A percentile compares a stretch with the other conserved stretches of the same genome.
Evolutionary conservation across 2,329 filamentous ascomycete species (phyloP).

Genomic region (Talaromyces sp.): DNA sequence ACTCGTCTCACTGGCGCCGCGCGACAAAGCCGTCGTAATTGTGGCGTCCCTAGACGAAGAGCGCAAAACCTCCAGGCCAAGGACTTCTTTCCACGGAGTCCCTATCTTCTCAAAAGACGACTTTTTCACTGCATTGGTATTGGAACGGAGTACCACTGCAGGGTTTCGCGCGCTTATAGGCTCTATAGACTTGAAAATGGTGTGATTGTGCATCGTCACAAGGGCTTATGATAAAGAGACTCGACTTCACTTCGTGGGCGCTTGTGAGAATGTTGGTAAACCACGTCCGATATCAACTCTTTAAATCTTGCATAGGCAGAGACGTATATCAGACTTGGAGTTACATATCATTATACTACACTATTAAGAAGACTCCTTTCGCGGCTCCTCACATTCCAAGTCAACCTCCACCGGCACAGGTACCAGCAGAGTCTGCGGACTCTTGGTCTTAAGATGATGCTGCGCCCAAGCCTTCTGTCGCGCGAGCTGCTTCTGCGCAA

Average conservation of each 20-base stretch:
- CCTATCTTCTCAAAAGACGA: constrained; percentile 21
- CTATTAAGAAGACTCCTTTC: background rate
- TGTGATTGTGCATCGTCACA: constrained; percentile 21
- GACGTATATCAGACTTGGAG: background rate
- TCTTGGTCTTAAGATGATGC: constrained; percentile 33
- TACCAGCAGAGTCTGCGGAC: constrained; percentile 37
- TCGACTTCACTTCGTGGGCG: background rate
- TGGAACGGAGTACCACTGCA: constrained; percentile 23
- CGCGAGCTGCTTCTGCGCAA: constrained; percentile 22
- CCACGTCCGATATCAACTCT: background rate
- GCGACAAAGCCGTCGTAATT: background rate
- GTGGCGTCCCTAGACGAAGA: background rate
- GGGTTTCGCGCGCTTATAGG: constrained; percentile 20
- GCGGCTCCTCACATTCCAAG: background rate
- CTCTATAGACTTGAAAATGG: constrained; percentile 5
- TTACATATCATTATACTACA: background rate
- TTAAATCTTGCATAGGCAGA: background rate
- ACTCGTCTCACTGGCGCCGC: constrained; percentile 12
- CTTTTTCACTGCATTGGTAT: constrained; percentile 19
- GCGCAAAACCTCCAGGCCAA: background rate
- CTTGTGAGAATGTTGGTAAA: background rate
- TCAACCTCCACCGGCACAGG: constrained; percentile 22
- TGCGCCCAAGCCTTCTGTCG: constrained; percentile 33
- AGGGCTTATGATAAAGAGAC: constrained; percentile 4
- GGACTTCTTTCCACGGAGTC: constrained; percentile 8